These are phyloP conservation scores for Schwanniomyces polymorphus DNA, from an alignment of 805 yeast species.

Conservation along the genomic window DNA sequence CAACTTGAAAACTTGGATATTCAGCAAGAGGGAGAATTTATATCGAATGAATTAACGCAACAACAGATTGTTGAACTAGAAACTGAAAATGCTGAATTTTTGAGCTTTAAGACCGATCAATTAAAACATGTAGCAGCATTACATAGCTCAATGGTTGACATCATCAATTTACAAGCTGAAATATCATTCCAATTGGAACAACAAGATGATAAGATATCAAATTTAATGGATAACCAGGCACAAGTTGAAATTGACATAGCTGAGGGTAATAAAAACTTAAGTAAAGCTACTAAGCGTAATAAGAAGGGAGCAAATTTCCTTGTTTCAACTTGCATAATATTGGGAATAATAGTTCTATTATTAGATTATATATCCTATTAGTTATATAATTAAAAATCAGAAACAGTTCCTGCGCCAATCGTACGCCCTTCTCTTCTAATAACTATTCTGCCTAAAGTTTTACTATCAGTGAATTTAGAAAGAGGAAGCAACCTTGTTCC, in stretches of 20 bases:
- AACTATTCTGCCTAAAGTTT: conserved; percentile 64
- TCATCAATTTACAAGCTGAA: conserved; percentile 73
- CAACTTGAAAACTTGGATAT: conserved; percentile 1
- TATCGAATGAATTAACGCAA: conserved; percentile 32
- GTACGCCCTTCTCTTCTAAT: conserved; percentile 69
- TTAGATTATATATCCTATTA: conserved; percentile 33
- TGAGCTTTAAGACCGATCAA: conserved; percentile 59
- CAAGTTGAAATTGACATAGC: conserved; percentile 63
- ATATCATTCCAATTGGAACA: conserved; percentile 67
- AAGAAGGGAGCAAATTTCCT: conserved; percentile 44
- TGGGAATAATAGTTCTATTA: conserved; percentile 35
- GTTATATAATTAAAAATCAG: conserved; percentile 11
- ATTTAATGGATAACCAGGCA: conserved; percentile 64
- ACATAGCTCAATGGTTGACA: conserved; percentile 66
- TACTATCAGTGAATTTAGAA: conserved; percentile 46
- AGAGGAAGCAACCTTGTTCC: conserved; percentile 52
- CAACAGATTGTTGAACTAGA: conserved; percentile 60
- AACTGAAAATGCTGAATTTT: conserved; percentile 56
- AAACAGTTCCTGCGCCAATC: conserved; percentile 62
- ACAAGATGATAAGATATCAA: conserved; percentile 70
- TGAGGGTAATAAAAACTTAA: conserved; percentile 70
- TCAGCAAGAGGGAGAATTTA: conserved; percentile 11
- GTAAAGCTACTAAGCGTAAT: conserved; percentile 66
- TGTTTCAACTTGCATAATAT: conserved; percentile 29
- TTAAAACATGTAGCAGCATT: conserved; percentile 58